Evolutionary conservation across 306 rosid genomes (phyloP), one percentile per base, ranked within the genome.

Genomic region (Trifolium dubium): DNA sequence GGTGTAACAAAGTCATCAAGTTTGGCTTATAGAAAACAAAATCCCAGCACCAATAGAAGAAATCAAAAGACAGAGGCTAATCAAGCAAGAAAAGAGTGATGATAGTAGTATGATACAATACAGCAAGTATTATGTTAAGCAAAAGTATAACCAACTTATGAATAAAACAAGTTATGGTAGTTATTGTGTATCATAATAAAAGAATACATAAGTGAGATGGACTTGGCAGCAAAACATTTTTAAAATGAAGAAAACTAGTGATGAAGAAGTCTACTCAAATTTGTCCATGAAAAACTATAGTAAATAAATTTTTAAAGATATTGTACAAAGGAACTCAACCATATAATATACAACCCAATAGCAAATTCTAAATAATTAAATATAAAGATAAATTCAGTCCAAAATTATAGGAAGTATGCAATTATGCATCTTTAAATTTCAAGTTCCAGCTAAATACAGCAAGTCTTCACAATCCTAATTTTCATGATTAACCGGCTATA

Each of bases 241-340:
- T 35, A n/a, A 10, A 47, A 64, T 40, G 61, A 53, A 64, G 50
- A 53, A 47, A 37, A 37, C 2, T 7, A 37, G 40, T 37, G 10
- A 37, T 37, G 67, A 53, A 64, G 50, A 53, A 58, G 30, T 79
- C 74, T 28, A 12, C 70, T 73, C 64, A 73, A 66, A 79, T 29
- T 8, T 51, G 11, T 15, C 19, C 58, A 51, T 15, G 10, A 17
- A 51, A 51, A 51, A 51, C 58, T 51, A 15, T 17, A 51, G 29
- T 28, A 51, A 51, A 51, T 51, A 17, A 51, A 15, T 51, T 6
- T 51, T 17, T 15, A 7, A 50, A 2, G 56, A 50, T 10, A 14
- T 3, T 17, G 32, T 58, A 67, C 15, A 68, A 3, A 72, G 54
- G 55, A 77, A 59, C 54, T 32, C 62, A 47, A 49, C 23, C 23